Evolutionary conservation across 2,329 filamentous ascomycete species (phyloP).

Genomic region (Paraphaeosphaeria sporulosa): DNA sequence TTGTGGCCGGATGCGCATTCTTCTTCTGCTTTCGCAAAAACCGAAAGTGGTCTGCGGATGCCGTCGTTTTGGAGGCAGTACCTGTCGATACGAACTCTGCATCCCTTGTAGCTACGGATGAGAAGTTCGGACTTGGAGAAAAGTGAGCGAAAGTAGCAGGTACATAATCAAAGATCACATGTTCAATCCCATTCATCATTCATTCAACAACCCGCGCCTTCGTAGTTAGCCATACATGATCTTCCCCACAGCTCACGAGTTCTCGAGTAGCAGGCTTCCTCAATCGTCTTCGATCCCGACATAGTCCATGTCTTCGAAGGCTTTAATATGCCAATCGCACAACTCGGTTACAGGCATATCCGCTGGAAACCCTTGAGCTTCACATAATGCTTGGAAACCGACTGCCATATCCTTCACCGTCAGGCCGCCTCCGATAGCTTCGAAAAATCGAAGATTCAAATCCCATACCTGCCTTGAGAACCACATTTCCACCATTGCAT

Average conservation of each 20-base stretch:
- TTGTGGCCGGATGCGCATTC: conserved; percentile 69
- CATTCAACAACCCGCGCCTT: too few relatives aligned
- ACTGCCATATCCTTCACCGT: neutral
- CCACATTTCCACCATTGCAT: neutral
- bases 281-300: neutral
- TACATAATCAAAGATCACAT: too few relatives aligned
- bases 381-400: neutral
- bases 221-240: too few relatives aligned
- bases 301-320: conserved; percentile 1
- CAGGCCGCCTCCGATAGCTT: neutral
- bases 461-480: conserved; percentile 1
- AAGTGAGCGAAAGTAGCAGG: too few relatives aligned
- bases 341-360: neutral
- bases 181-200: too few relatives aligned
- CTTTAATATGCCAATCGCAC: neutral
- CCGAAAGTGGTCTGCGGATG: neutral
- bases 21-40: conserved; percentile 54
- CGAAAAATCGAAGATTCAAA: neutral
- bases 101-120: too few relatives aligned
- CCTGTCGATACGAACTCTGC: neutral
- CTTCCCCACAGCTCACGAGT: too few relatives aligned
- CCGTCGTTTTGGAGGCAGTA: neutral
- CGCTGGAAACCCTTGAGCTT: neutral
- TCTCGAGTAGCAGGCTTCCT: too few relatives aligned
- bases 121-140: too few relatives aligned